These are phyloP conservation scores for Termitomyces eurrhizus DNA, from an alignment of 768 basidiomycete genomes.

Conservation along the genomic window DNA sequence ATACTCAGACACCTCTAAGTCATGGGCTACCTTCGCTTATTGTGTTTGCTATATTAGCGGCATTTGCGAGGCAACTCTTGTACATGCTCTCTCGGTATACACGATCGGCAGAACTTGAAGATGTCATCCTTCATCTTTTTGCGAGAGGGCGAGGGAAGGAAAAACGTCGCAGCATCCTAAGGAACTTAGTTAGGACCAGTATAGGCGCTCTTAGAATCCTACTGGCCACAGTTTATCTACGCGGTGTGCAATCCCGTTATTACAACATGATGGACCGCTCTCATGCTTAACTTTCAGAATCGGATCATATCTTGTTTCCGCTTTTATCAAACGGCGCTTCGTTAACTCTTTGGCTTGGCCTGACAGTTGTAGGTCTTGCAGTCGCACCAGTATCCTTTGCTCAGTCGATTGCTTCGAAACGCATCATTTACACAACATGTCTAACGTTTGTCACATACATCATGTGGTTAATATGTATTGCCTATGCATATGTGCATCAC, in stretches of 20 bases:
- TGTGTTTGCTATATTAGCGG: conserved; percentile 53
- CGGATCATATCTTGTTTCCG: conserved; percentile 47
- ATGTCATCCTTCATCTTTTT: conserved; percentile 59
- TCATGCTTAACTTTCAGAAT: conserved; percentile 38
- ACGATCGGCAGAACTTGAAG: conserved; percentile 60
- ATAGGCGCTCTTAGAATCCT: conserved; percentile 46
- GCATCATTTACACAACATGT: conserved; percentile 52
- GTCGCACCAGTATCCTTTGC: conserved; percentile 51
- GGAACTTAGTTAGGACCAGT: conserved; percentile 38
- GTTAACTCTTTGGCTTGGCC: conserved; percentile 32
- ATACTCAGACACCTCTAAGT: conserved; percentile 43
- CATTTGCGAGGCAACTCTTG: conserved; percentile 66
- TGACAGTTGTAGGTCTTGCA: conserved; percentile 37
- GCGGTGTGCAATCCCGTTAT: conserved; percentile 42
- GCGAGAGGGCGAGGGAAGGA: conserved; percentile 54
- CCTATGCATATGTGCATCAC: conserved; percentile 50
- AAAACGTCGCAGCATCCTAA: conserved; percentile 37
- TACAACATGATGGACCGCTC: background rate
- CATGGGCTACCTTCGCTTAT: conserved; percentile 46
- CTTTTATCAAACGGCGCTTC: conserved; percentile 36
- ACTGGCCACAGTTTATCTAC: conserved; percentile 59
- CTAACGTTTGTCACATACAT: conserved; percentile 57
- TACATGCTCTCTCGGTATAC: conserved; percentile 76
- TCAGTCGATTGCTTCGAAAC: conserved; percentile 50
- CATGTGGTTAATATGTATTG: conserved; percentile 53